These are phyloP conservation scores for Boletus hoseneyae DNA, from an alignment of 1,284 basidiomycete species.

Conservation along the genomic window DNA sequence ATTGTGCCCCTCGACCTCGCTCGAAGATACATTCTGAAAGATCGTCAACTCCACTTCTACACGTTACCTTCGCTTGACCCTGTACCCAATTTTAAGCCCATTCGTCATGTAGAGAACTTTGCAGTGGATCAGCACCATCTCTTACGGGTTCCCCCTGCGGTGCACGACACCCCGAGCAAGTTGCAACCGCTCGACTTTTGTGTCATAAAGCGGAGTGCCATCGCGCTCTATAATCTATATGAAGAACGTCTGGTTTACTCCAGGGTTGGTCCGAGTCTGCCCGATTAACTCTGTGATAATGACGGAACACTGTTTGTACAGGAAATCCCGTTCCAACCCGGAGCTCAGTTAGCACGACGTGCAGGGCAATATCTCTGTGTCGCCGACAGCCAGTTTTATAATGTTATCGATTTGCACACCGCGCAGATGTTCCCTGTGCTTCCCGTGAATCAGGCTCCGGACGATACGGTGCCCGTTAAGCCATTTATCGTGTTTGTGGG, in stretches of 20 bases:
- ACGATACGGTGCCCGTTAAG: constrained; percentile 45
- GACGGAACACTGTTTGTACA: constrained; percentile 49
- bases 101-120: constrained; percentile 76
- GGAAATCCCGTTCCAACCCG: constrained; percentile 78
- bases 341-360: constrained; percentile 61
- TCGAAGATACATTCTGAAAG: constrained; percentile 36
- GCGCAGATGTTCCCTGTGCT: constrained; percentile 68
- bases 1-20: background rate
- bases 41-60: constrained; percentile 78
- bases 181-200: constrained; percentile 71
- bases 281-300: constrained; percentile 34
- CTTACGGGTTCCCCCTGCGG: constrained; percentile 46
- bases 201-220: constrained; percentile 67
- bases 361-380: constrained; percentile 68
- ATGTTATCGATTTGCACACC: constrained; percentile 71
- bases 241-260: constrained; percentile 31
- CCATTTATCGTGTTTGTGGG: constrained; percentile 75
- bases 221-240: constrained; percentile 60
- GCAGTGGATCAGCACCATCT: constrained; percentile 80
- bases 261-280: constrained; percentile 23
- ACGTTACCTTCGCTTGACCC: constrained; percentile 76
- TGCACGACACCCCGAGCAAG: constrained; percentile 36
- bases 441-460: constrained; percentile 67
- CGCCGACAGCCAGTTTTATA: constrained; percentile 70
- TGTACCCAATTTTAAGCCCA: constrained; percentile 65